phyloP scores from a whole-genome alignment of 2,329 filamentous ascomycete species.

The Xylogone sp. region DNA sequence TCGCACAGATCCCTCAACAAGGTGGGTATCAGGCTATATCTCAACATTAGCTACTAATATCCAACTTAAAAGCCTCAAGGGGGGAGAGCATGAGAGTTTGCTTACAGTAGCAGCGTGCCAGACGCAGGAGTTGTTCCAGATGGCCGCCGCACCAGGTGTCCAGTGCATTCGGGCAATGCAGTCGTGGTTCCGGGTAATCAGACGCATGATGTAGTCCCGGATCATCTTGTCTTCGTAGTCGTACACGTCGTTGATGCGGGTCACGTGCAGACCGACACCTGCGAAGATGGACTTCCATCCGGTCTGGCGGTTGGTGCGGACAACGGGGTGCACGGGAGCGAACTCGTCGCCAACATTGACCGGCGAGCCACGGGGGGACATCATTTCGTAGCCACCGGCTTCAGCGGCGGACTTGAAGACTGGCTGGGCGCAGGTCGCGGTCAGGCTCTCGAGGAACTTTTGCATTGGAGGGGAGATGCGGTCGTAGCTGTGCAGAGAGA shows the following conservation, averaged over 20 bases:
- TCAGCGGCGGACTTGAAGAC: constrained; percentile 44
- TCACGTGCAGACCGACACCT: constrained; percentile 44
- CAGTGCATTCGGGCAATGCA: constrained; percentile 39
- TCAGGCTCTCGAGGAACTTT: constrained; percentile 53
- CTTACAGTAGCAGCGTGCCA: constrained; percentile 47
- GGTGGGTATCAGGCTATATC: constrained; percentile 44
- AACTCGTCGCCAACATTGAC: constrained; percentile 44
- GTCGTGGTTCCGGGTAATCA: constrained; percentile 50
- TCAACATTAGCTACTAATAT: constrained; percentile 27
- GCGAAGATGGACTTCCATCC: constrained; percentile 52
- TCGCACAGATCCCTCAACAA: constrained; percentile 40
- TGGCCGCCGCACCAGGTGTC: constrained; percentile 34
- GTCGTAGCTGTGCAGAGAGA: constrained; percentile 41
- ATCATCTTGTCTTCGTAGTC: constrained; percentile 44
- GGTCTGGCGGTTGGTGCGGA: constrained; percentile 52
- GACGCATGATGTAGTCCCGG: constrained; percentile 43
- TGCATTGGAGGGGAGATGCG: constrained; percentile 52
- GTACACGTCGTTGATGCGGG: constrained; percentile 45
- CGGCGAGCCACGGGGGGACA: constrained; percentile 42
- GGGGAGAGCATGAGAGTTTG: constrained; percentile 48
- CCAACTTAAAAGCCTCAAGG: too few species aligned
- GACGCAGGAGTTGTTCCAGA: constrained; percentile 53
- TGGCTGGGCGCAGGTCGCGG: constrained; percentile 47
- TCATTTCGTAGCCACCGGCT: constrained; percentile 38
- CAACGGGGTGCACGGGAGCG: constrained; percentile 47